Conservation (phyloP, 2,329 filamentous ascomycete species). For the Arthroderma sp. region DNA sequence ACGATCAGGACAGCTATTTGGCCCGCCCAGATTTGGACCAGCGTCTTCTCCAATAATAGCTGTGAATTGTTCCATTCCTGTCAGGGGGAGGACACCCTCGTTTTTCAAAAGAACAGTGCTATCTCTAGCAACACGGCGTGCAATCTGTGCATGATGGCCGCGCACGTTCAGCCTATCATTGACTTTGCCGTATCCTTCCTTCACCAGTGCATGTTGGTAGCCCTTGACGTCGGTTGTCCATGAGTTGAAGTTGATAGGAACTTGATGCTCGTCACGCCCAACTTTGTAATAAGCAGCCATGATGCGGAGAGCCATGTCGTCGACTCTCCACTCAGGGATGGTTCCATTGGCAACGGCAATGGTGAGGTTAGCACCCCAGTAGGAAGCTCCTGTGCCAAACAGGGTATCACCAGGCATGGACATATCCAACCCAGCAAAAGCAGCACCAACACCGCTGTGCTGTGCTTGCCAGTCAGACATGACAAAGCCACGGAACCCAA, state of each 20-base stretch:
- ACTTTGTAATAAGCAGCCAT: constrained; percentile 55
- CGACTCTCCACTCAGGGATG: constrained; percentile 71
- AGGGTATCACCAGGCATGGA: constrained; percentile 70
- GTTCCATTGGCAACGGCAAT: constrained; percentile 81
- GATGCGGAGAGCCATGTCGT: constrained; percentile 84
- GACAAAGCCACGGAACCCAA: constrained; percentile 64
- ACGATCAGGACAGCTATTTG: constrained; percentile 66
- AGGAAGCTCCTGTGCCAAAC: constrained; percentile 62
- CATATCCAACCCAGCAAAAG: constrained; percentile 65
- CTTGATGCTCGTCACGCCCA: constrained; percentile 40
- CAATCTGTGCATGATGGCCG: constrained; percentile 56
- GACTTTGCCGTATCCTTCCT: constrained; percentile 53
- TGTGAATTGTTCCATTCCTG: constrained; percentile 58
- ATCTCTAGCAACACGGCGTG: constrained; percentile 64
- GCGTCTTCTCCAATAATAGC: constrained; percentile 76
- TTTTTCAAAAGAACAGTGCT: constrained; percentile 90
- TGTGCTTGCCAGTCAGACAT: constrained; percentile 67
- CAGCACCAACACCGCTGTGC: constrained; percentile 55
- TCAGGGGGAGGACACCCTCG: constrained; percentile 60
- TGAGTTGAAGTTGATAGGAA: constrained; percentile 69
- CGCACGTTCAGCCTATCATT: constrained; percentile 80
- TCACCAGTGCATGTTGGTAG: constrained; percentile 51
- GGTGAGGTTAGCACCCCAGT: constrained; percentile 80
- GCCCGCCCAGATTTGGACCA: constrained; percentile 58
- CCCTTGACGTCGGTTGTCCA: constrained; percentile 72